A percentile compares a stretch with the other conserved stretches of the same genome.
These are phyloP conservation scores for Ambrosia artemisiifolia DNA, from an alignment of 129 eudicot species.

Conservation along the genomic window DNA sequence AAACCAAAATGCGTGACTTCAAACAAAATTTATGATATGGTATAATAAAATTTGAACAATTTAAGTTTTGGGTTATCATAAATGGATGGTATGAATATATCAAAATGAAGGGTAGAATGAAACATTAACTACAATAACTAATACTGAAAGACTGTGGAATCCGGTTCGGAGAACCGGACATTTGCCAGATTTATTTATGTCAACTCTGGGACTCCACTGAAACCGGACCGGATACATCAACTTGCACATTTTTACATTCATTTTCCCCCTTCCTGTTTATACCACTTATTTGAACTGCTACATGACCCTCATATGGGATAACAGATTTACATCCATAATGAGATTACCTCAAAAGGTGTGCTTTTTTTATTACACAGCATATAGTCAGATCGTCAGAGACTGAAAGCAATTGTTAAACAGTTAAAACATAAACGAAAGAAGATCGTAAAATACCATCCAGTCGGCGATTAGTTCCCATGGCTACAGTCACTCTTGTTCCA, in stretches of 20 bases:
- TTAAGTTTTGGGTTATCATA: neutral
- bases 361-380: no score
- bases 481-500: conserved; percentile 87
- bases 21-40: neutral
- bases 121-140: no score
- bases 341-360: neutral
- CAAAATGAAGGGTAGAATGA: no score
- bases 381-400: no score
- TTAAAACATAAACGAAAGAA: conserved; percentile 9
- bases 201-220: neutral
- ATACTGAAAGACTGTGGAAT: no score
- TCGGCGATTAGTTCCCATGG: conserved; percentile 79
- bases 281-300: neutral
- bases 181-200: no score
- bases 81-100: no score
- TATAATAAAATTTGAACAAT: neutral
- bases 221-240: neutral
- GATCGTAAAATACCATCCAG: conserved; percentile 49
- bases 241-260: neutral
- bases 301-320: neutral
- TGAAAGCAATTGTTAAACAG: neutral
- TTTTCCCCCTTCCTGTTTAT: neutral
- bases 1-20: neutral
- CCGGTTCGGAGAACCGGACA: no score
- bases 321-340: neutral